A percentile compares a stretch with the other conserved stretches of the same genome.
Evolutionary conservation across 768 basidiomycete species (phyloP).

Genomic region (Mycena sanguinolenta): DNA sequence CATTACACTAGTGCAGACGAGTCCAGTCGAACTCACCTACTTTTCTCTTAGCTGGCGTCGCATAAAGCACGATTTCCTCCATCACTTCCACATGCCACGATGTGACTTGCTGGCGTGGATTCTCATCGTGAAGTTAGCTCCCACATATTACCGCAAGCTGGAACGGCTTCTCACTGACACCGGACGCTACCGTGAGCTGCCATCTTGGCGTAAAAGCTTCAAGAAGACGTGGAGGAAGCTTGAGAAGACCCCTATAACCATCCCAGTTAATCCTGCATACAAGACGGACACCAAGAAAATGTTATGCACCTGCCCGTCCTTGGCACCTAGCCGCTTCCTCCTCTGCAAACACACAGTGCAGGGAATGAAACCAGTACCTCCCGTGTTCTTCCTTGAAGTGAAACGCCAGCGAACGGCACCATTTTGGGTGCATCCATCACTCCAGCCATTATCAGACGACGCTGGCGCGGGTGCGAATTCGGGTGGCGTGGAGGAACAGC

Average conservation of each 20-base stretch:
- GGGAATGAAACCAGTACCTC: constrained; percentile 35
- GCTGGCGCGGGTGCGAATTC: background rate
- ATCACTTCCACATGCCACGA: constrained; percentile 48
- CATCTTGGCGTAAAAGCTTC: constrained; percentile 45
- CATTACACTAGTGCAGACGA: constrained; percentile 1
- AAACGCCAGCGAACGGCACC: constrained; percentile 36
- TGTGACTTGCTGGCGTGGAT: constrained; percentile 51
- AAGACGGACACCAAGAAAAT: constrained; percentile 35
- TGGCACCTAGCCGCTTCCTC: constrained; percentile 41
- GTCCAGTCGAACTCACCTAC: constrained; percentile 22
- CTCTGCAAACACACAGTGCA: constrained; percentile 48
- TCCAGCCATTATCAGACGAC: constrained; percentile 29
- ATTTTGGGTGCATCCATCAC: constrained; percentile 39
- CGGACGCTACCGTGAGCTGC: constrained; percentile 40
- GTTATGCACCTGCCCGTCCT: constrained; percentile 43
- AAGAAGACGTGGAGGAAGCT: constrained; percentile 39
- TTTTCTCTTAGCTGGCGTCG: constrained; percentile 44
- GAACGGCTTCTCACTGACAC: constrained; percentile 35
- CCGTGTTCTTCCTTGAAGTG: constrained; percentile 42
- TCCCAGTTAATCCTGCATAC: constrained; percentile 43
- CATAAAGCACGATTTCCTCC: constrained; percentile 51
- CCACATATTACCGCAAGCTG: constrained; percentile 44
- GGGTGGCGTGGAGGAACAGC: background rate
- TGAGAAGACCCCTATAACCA: constrained; percentile 38
- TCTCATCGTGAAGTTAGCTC: constrained; percentile 46